phyloP scores from a whole-genome alignment of 2,329 filamentous ascomycete genomes.

The Trichoderma harzianum region DNA sequence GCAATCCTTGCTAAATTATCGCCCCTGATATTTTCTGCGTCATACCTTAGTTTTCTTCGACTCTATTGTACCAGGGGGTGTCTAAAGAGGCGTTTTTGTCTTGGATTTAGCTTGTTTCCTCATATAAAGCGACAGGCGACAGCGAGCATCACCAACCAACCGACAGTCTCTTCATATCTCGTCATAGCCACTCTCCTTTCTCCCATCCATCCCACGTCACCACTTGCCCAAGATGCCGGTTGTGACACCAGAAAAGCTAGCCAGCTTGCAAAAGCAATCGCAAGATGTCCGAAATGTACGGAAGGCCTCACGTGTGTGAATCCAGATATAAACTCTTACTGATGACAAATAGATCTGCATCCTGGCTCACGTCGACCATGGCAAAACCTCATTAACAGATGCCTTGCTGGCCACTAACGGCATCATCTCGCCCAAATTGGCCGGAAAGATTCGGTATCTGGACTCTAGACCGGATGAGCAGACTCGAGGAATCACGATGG shows the following conservation, averaged over 20 bases:
- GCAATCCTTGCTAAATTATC: neutral
- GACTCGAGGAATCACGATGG: conserved; percentile 97
- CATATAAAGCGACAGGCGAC: neutral
- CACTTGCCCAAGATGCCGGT: conserved; percentile 69
- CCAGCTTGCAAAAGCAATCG: conserved; percentile 81
- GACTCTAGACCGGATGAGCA: conserved; percentile 97
- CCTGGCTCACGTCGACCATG: conserved; percentile 94
- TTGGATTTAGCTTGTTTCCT: neutral
- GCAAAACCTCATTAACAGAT: conserved; percentile 95
- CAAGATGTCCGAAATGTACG: conserved; percentile 89
- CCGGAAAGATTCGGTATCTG: conserved; percentile 95
- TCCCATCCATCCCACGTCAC: neutral
- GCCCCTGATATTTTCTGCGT: neutral
- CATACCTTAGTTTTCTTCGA: neutral
- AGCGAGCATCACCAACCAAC: neutral
- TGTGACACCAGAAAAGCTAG: conserved; percentile 84
- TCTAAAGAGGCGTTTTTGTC: neutral
- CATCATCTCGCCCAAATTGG: conserved; percentile 96
- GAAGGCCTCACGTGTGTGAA: conserved; percentile 7
- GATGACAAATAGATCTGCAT: conserved; percentile 73
- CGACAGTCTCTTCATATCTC: neutral
- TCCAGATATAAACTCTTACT: neutral
- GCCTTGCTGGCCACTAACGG: conserved; percentile 96
- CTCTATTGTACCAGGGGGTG: neutral
- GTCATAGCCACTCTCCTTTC: neutral